Percentiles rank a stretch among this genome's conserved stretches.
Evolutionary conservation across 2,329 filamentous ascomycete species (phyloP).

Genomic region (Nemania bipapillata): DNA sequence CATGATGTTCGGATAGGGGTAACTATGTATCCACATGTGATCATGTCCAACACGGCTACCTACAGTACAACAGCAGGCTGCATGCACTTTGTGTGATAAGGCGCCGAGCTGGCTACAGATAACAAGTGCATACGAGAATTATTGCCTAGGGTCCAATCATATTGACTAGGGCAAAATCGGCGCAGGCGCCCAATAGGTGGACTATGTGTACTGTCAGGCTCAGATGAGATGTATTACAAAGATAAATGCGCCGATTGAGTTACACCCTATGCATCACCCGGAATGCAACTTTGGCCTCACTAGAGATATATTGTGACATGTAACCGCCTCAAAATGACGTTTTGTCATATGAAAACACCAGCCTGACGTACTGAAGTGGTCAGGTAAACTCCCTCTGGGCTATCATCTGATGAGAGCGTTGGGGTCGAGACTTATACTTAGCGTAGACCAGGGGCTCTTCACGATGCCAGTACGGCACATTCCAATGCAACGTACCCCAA

Average conservation of each 20-base stretch:
- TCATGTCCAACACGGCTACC: neutral
- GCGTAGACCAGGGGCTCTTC: neutral
- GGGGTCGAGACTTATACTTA: conserved; percentile 7
- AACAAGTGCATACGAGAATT: neutral
- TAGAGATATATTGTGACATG: neutral
- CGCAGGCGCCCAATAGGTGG: neutral
- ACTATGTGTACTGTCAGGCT: neutral
- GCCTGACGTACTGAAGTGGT: conserved; percentile 13
- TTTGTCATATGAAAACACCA: neutral
- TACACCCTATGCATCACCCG: conserved; percentile 4
- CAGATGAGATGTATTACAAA: neutral
- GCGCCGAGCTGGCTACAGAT: neutral
- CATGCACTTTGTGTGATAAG: neutral
- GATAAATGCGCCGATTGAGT: conserved; percentile 11
- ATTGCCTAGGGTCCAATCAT: neutral
- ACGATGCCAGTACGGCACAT: neutral
- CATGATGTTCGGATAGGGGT: neutral
- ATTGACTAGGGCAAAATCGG: neutral
- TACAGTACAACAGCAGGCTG: neutral
- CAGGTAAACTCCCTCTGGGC: neutral
- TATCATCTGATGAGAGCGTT: conserved; percentile 24
- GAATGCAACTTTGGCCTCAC: neutral
- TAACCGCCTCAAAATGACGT: neutral
- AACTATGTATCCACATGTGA: neutral
- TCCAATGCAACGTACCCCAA: conserved; percentile 30